phyloP scores from a whole-genome alignment of 2,329 filamentous ascomycete species.

The Phaeomoniella chlamydospora region DNA sequence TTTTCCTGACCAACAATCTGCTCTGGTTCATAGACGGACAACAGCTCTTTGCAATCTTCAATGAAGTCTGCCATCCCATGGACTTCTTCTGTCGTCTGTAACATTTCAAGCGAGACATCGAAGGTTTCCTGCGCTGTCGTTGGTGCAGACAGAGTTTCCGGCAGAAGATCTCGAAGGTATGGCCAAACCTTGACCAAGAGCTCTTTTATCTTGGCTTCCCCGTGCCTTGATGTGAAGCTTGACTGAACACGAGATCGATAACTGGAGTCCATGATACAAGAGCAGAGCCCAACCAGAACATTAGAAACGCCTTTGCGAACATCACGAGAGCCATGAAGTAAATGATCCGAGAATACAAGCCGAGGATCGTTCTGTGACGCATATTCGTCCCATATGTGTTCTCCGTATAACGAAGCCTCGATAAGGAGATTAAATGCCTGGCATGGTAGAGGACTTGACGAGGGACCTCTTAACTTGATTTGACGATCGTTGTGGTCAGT shows the following conservation, averaged over 20 bases:
- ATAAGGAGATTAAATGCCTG: slow-evolving; percentile 31
- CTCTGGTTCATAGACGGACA: slow-evolving; percentile 26
- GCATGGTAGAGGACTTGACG: slow-evolving; percentile 22
- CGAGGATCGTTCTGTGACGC: not conserved
- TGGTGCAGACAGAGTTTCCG: slow-evolving; percentile 20
- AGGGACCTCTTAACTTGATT: slow-evolving; percentile 7
- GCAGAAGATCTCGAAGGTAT: slow-evolving; percentile 23
- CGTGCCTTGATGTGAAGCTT: slow-evolving; percentile 9
- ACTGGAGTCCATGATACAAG: slow-evolving; percentile 8
- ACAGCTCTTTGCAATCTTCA: slow-evolving; percentile 24
- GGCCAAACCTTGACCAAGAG: slow-evolving; percentile 30
- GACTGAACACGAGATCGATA: slow-evolving; percentile 6
- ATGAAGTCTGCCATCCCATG: slow-evolving; percentile 26
- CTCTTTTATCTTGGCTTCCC: slow-evolving; percentile 9
- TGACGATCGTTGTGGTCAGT: slow-evolving; percentile 10
- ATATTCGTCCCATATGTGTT: slow-evolving; percentile 26
- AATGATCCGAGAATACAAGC: not conserved
- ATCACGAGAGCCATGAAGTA: slow-evolving; percentile 1
- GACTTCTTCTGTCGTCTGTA: slow-evolving; percentile 24
- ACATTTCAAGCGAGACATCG: slow-evolving; percentile 25
- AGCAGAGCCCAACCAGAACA: slow-evolving; percentile 19
- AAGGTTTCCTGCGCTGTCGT: slow-evolving; percentile 30
- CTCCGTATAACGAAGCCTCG: slow-evolving; percentile 32
- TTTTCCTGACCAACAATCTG: slow-evolving; percentile 32
- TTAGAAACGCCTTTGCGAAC: slow-evolving; percentile 24